These are phyloP conservation scores for Talaromyces sp. DNA, from an alignment of 2,329 filamentous ascomycete genomes.

Conservation along the genomic window DNA sequence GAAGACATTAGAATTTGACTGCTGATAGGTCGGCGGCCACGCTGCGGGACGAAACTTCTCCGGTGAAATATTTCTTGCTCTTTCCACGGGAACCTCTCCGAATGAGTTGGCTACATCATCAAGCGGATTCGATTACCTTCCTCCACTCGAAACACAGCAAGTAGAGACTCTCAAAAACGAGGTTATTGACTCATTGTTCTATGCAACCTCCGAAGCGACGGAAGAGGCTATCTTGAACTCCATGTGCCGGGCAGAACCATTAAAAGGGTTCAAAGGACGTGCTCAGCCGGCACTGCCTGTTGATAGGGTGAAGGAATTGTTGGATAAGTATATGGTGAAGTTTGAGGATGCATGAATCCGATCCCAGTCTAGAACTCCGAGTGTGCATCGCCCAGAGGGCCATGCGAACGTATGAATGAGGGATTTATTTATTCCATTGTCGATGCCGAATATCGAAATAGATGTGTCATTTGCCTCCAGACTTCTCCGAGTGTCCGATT, in stretches of 20 bases:
- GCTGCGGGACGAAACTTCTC: slow-evolving; percentile 7
- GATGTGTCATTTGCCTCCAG: background rate
- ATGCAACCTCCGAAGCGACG: slow-evolving; percentile 3
- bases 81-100: slow-evolving; percentile 1
- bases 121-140: slow-evolving; percentile 2
- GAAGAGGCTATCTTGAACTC: slow-evolving; percentile 11
- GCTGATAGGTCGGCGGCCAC: background rate
- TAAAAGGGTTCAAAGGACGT: slow-evolving; percentile 3
- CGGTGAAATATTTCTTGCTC: slow-evolving; percentile 9
- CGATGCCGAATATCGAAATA: background rate
- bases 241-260: background rate
- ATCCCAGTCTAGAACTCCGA: background rate
- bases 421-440: background rate
- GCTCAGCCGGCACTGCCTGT: background rate
- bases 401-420: background rate
- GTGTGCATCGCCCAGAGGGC: background rate
- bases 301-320: slow-evolving; percentile 6
- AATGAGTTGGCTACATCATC: slow-evolving; percentile 3
- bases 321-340: slow-evolving; percentile 8
- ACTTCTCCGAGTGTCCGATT: background rate
- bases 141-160: slow-evolving; percentile 2
- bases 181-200: slow-evolving; percentile 7
- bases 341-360: slow-evolving; percentile 2
- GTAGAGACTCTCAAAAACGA: slow-evolving; percentile 6
- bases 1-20: background rate